Conservation (phyloP, 2,329 filamentous ascomycete species). For the Colletotrichum sp. region DNA sequence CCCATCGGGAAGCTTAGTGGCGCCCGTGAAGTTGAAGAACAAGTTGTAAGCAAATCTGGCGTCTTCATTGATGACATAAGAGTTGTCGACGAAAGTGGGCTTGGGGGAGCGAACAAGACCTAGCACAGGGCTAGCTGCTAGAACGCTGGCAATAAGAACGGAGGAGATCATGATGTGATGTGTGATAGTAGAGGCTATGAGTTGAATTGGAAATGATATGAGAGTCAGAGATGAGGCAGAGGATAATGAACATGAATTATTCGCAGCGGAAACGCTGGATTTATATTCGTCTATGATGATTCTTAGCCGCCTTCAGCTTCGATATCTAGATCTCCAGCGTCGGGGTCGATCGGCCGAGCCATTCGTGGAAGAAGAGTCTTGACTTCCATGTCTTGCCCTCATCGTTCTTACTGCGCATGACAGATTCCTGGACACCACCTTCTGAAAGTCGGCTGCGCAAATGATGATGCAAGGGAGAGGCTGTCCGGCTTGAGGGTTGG, state of each 20-base stretch:
- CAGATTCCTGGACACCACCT: not conserved
- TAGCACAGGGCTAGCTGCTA: not conserved
- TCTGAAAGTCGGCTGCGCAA: accelerated
- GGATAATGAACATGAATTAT: not conserved
- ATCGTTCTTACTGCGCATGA: accelerated
- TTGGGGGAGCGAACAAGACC: not conserved
- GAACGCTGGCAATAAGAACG: not conserved
- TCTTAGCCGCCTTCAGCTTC: accelerated
- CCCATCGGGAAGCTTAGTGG: not conserved
- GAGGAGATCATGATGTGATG: not conserved
- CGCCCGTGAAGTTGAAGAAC: not conserved
- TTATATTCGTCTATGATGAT: not conserved
- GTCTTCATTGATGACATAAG: not conserved
- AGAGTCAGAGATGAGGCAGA: not conserved
- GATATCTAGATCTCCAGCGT: not conserved
- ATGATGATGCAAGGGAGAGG: not conserved
- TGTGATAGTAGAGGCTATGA: not conserved
- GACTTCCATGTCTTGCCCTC: not conserved
- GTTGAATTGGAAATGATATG: not conserved
- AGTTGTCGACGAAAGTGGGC: not conserved
- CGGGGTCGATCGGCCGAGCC: not conserved
- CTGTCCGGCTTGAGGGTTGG: not conserved
- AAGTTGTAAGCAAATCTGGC: not conserved
- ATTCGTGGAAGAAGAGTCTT: not conserved
- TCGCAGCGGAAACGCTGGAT: not conserved